A percentile compares a stretch with the other conserved stretches of the same genome.
These are phyloP conservation scores for Cryptococcus sp. DNA, from an alignment of 1,284 basidiomycete genomes.

Conservation along the genomic window DNA sequence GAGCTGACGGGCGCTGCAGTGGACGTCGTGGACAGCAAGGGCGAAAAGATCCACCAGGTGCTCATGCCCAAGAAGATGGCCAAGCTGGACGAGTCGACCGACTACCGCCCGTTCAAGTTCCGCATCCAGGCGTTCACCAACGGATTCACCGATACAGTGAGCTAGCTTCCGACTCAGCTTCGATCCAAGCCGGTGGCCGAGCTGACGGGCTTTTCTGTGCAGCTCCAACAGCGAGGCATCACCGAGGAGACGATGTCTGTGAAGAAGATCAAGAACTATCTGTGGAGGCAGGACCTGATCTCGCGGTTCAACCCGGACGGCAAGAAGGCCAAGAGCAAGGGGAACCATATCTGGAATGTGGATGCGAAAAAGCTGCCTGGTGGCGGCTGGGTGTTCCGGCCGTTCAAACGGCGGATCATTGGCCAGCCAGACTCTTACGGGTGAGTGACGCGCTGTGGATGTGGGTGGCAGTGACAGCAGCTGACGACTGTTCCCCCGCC, in stretches of 20 bases:
- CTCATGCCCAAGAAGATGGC: slow-evolving; percentile 99
- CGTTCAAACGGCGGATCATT: slow-evolving; percentile 82
- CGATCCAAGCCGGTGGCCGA: neutral
- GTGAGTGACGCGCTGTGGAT: slow-evolving; percentile 28
- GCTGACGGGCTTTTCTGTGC: neutral
- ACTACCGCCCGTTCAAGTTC: slow-evolving; percentile 99
- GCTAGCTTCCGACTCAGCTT: too few relatives aligned
- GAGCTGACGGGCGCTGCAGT: slow-evolving; percentile 55
- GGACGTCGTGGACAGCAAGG: slow-evolving; percentile 87
- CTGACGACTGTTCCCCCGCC: slow-evolving; percentile 5
- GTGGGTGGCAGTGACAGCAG: neutral
- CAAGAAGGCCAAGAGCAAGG: slow-evolving; percentile 98
- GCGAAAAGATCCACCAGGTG: slow-evolving; percentile 96
- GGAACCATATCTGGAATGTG: slow-evolving; percentile 99
- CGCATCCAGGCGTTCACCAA: slow-evolving; percentile 98
- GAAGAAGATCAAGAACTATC: slow-evolving; percentile 85
- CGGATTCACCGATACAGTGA: slow-evolving; percentile 86
- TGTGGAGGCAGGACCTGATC: slow-evolving; percentile 90
- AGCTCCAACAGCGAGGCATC: slow-evolving; percentile 49
- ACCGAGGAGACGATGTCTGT: slow-evolving; percentile 55
- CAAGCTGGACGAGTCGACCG: slow-evolving; percentile 86
- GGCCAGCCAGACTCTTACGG: slow-evolving; percentile 76
- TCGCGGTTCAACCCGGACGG: slow-evolving; percentile 98
- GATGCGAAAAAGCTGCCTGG: slow-evolving; percentile 81
- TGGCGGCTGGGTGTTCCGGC: slow-evolving; percentile 83